Base-by-base conservation (phyloP, 208 protist genomes). In the Leishmania lainsoni region DNA sequence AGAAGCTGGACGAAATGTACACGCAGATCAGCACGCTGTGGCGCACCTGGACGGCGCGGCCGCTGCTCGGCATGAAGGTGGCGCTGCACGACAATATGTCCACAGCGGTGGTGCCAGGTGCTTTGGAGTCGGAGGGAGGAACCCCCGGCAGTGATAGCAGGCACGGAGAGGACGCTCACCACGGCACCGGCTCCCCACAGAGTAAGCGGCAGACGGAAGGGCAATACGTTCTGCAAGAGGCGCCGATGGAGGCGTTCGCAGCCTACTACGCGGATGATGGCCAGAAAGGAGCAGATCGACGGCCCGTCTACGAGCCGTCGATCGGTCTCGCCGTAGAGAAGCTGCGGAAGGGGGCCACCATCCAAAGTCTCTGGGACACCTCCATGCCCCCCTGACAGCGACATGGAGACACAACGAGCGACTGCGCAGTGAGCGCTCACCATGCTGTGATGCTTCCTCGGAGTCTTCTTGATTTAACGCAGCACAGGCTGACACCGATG, bases 241-340 rank as follows among this genome's bases (percentile, higher is more conserved):
- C 93, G 9, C 84, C 88, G 16, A 81, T 54, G 6, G 97, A 99
- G 68, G 93, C 96, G 10, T 97, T 99, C 74, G 93, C 96, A 1
- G 93, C 93, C 5, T 99, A 99, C 86, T 99, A 98, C 89, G 94
- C 90, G 10, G 97, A 98, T 78, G 88, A 93, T 22, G 93, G 91
- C 2, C 91, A 95, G 72, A 95, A 94, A 72, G 91, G 84, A 0
- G 76, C 77, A 5, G 96, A 98, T 79, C 83, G 93, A 5, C 86
- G 91, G 2, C 93, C 96, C 2, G 95, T 94, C 20, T 98, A 92
- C 71, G 89, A 97, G 45, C 74, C 86, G 2, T 87, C 84, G 9
- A 94, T 98, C 32, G 97, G 97, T 5, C 85, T 98, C 20, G 96
- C 98, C 1, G 93, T 98, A 42, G 98, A 99, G 86, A 95, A 96